phyloP scores from a whole-genome alignment of 2,329 filamentous ascomycete genomes.

The Penicillium sp. region DNA sequence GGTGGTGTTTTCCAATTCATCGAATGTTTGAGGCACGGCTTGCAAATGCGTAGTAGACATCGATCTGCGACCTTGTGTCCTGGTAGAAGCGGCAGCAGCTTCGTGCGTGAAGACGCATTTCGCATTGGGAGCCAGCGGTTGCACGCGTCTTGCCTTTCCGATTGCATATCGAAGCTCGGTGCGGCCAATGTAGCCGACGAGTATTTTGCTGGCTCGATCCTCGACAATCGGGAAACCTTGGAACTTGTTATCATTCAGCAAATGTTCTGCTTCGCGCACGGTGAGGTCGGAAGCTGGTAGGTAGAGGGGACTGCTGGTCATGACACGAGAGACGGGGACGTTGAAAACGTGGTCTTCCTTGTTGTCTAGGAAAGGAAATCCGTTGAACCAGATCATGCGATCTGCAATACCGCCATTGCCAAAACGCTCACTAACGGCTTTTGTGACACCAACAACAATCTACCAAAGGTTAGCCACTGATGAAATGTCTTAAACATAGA shows the following conservation, averaged over 20 bases:
- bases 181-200: conserved; percentile 88
- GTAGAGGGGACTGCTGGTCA: conserved; percentile 72
- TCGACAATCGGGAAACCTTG: conserved; percentile 93
- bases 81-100: conserved; percentile 31
- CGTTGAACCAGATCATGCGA: conserved; percentile 98
- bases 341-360: conserved; percentile 98
- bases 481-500: neutral
- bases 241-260: conserved; percentile 74
- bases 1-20: conserved; percentile 55
- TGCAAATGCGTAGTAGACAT: neutral
- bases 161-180: conserved; percentile 91
- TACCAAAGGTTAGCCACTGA: conserved; percentile 22
- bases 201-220: conserved; percentile 62
- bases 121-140: conserved; percentile 61
- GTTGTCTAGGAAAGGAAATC: conserved; percentile 92
- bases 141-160: conserved; percentile 69
- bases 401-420: conserved; percentile 97
- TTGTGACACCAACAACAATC: conserved; percentile 95
- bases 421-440: conserved; percentile 84
- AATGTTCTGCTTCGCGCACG: conserved; percentile 69
- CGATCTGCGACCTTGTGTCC: conserved; percentile 16
- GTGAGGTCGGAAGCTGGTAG: conserved; percentile 71
- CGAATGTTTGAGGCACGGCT: conserved; percentile 52
- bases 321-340: conserved; percentile 84
- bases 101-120: conserved; percentile 68